Conservation (phyloP, 2,329 filamentous ascomycete species). For the Tolypocladium capitatum region DNA sequence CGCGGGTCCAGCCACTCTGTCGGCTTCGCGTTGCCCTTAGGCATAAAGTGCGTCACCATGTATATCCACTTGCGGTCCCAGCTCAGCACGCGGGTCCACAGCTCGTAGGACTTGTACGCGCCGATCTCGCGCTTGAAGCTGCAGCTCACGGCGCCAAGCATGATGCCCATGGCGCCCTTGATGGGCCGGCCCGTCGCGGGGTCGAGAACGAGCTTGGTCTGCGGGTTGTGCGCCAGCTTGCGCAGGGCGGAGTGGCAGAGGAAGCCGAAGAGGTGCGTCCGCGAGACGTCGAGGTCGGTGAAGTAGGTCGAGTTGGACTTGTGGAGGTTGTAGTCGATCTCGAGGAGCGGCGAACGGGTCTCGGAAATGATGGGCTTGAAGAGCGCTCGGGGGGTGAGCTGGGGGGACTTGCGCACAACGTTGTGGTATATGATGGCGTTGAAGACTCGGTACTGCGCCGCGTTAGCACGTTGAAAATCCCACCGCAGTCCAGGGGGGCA, state of each 20-base stretch:
- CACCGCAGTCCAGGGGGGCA: constrained; percentile 3
- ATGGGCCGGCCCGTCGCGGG: constrained; percentile 34
- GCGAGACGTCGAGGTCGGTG: constrained; percentile 68
- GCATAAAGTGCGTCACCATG: constrained; percentile 60
- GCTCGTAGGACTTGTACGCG: constrained; percentile 56
- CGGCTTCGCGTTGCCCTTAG: constrained; percentile 43
- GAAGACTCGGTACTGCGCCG: constrained; percentile 41
- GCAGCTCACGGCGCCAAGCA: constrained; percentile 61
- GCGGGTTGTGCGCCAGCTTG: constrained; percentile 5
- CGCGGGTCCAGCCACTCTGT: constrained; percentile 36
- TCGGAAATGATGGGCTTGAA: constrained; percentile 59
- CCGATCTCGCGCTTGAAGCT: constrained; percentile 63
- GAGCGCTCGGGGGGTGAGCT: constrained; percentile 47
- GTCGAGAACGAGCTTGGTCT: constrained; percentile 31
- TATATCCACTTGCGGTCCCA: constrained; percentile 81
- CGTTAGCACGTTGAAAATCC: background rate
- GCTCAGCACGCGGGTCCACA: constrained; percentile 55
- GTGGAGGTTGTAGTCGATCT: constrained; percentile 80
- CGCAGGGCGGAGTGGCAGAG: constrained; percentile 37
- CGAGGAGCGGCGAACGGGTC: constrained; percentile 55
- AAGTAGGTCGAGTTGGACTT: constrained; percentile 82
- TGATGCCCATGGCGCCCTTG: constrained; percentile 43
- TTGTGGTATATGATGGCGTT: constrained; percentile 43
- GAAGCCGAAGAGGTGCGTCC: constrained; percentile 66
- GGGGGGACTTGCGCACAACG: constrained; percentile 32